Evolutionary conservation across 2,329 filamentous ascomycete genomes (phyloP).

Genomic region (Fusarium penzigii): DNA sequence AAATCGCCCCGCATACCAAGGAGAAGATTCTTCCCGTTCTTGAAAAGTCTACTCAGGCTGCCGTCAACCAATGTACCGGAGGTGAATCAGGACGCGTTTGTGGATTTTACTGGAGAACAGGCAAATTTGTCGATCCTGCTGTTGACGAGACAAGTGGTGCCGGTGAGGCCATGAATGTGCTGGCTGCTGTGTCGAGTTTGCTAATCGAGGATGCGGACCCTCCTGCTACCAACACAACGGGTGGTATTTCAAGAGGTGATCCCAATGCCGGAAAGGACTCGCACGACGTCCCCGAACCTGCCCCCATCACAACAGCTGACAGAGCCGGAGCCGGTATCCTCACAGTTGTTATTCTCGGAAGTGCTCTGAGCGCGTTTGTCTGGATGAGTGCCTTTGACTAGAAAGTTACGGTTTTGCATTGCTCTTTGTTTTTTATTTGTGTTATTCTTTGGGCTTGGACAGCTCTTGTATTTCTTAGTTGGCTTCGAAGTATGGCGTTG

Average conservation of each 20-base stretch:
- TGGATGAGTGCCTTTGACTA: conserved; percentile 50
- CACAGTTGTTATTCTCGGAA: conserved; percentile 45
- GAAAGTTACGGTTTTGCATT: conserved; percentile 4
- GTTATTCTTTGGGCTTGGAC: not conserved
- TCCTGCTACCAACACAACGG: conserved; percentile 48
- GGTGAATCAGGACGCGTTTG: conserved; percentile 60
- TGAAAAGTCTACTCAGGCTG: conserved; percentile 57
- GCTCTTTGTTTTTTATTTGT: not conserved
- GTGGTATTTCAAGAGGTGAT: conserved; percentile 51
- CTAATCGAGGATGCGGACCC: conserved; percentile 43
- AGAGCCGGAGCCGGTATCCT: conserved; percentile 51
- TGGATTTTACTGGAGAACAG: conserved; percentile 62
- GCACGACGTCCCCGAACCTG: conserved; percentile 31
- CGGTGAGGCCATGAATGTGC: conserved; percentile 60
- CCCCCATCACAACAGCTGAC: conserved; percentile 45
- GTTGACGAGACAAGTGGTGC: conserved; percentile 57
- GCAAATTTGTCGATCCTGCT: conserved; percentile 46
- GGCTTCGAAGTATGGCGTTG: too few relatives aligned
- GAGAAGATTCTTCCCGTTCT: conserved; percentile 59
- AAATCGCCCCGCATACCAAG: conserved; percentile 62
- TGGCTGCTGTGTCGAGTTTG: conserved; percentile 54
- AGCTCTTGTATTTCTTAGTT: too few relatives aligned
- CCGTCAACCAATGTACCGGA: conserved; percentile 63
- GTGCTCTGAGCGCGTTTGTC: conserved; percentile 45
- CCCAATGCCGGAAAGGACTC: conserved; percentile 40